Evolutionary conservation across 768 basidiomycete genomes (phyloP).

Genomic region (Tylopilus cervinicoccineus): DNA sequence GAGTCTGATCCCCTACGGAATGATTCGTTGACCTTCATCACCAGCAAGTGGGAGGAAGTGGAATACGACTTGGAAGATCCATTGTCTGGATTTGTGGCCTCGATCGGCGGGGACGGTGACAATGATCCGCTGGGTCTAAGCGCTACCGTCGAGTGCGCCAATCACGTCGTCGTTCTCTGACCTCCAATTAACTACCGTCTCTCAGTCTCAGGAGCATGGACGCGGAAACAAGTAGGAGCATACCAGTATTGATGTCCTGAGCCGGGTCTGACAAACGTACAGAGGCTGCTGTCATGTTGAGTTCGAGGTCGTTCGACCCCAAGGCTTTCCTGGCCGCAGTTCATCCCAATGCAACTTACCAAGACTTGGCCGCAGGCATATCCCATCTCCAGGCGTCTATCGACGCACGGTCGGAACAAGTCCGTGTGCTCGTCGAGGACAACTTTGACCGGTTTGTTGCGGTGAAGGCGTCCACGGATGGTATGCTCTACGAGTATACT

Average conservation of each 20-base stretch:
- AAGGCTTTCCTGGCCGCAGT: constrained; percentile 88
- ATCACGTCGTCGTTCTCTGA: not conserved
- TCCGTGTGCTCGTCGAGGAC: constrained; percentile 91
- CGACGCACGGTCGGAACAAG: constrained; percentile 90
- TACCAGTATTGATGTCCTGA: constrained; percentile 7
- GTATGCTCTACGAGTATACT: constrained; percentile 39
- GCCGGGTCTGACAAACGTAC: constrained; percentile 7
- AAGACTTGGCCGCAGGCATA: constrained; percentile 82
- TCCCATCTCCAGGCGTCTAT: constrained; percentile 71
- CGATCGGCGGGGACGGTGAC: constrained; percentile 54
- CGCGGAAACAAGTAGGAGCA: constrained; percentile 62
- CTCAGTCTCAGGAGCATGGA: constrained; percentile 63
- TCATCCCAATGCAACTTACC: constrained; percentile 93
- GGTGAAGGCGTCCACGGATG: constrained; percentile 95
- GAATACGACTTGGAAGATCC: constrained; percentile 82
- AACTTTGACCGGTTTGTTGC: constrained; percentile 98
- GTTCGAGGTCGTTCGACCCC: constrained; percentile 94
- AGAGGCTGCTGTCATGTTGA: constrained; percentile 82
- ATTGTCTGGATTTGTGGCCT: constrained; percentile 63
- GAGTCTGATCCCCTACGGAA: not conserved
- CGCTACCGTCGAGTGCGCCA: constrained; percentile 49
- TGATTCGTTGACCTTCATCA: constrained; percentile 5
- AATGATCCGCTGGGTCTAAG: constrained; percentile 82
- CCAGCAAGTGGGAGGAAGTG: constrained; percentile 85
- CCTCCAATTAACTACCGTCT: not conserved